Conservation (phyloP, 768 basidiomycete genomes). For the Auricularia heimuer region DNA sequence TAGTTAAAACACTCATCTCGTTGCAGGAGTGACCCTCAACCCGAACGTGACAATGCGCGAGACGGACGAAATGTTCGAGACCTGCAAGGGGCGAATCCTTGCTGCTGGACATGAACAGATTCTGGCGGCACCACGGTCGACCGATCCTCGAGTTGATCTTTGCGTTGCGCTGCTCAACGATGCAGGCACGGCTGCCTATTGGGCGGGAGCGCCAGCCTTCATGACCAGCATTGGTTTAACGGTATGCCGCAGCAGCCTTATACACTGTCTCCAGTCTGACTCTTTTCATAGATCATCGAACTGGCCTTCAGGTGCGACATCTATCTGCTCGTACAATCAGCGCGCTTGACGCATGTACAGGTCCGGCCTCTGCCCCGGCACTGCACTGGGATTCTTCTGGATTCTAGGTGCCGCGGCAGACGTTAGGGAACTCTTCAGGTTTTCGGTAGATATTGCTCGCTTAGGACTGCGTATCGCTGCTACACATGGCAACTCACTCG, state of each 20-base stretch:
- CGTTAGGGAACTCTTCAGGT: slow-evolving; percentile 38
- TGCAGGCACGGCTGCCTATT: slow-evolving; percentile 63
- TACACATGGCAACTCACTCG: slow-evolving; percentile 31
- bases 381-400: slow-evolving; percentile 67
- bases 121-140: slow-evolving; percentile 48
- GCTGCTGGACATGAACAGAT: slow-evolving; percentile 63
- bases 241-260: slow-evolving; percentile 28
- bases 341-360: slow-evolving; percentile 21
- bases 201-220: slow-evolving; percentile 49
- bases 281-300: slow-evolving; percentile 43
- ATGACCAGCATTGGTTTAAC: slow-evolving; percentile 57
- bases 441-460: slow-evolving; percentile 58
- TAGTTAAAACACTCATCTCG: neutral
- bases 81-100: slow-evolving; percentile 60
- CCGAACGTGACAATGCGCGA: slow-evolving; percentile 41
- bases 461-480: slow-evolving; percentile 61
- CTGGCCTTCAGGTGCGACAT: slow-evolving; percentile 44
- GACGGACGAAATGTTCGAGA: slow-evolving; percentile 56
- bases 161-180: slow-evolving; percentile 60
- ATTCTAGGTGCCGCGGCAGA: slow-evolving; percentile 28
- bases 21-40: slow-evolving; percentile 45
- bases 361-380: slow-evolving; percentile 59
- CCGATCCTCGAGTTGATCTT: slow-evolving; percentile 48
- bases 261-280: neutral
- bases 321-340: neutral